Base-by-base conservation (phyloP, 2,329 filamentous ascomycete species). In the Xylaria digitata region DNA sequence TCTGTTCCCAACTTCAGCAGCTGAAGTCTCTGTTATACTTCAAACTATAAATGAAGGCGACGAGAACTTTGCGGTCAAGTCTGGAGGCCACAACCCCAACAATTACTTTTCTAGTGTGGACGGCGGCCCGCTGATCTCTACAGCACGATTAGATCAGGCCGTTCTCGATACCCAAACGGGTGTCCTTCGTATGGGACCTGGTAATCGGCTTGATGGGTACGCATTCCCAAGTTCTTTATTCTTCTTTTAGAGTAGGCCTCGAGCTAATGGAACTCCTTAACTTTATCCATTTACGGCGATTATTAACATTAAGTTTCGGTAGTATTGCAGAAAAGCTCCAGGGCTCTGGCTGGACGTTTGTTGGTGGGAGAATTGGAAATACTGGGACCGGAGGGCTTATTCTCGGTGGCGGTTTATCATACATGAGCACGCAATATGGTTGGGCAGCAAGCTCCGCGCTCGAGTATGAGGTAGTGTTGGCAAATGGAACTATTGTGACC, bases 61-160 rank as follows among this genome's bases (percentile, higher is more conserved):
- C 3, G 83, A 83, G 56, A 75, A 70, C 3, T 89, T 89, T 70
- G 86, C 86, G 6, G 78, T 87, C 69, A 85, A 86, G 67, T 84
- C 84, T n/a, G 87, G 86, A 19, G 87, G 87, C 0, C 86, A 89
- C 75, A 85, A 83, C 61, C 83, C 85, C 5, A 86, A 87, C 72
- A 79, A 83, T 11, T 82, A 83, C 64, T 83, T 82, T 42, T 82
- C 85, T 0, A 88, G 82, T 69, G 83, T 85, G 43, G 73, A 80
- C 6, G 81, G 77, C 0, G 85, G 84, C 0, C 77, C 85, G 0
- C 75, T 85, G 9, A 82, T 89, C 63, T 85, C 85, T 8, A 79
- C 85, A 11, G 78, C 78, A 61, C 74, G 80, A 15, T 78, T 83
- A n/a, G 75, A 84, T 45, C 71, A 81, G 52, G 77, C 85, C 6